These are phyloP conservation scores for Tulasnella calospora DNA, from an alignment of 768 basidiomycete genomes.

Conservation along the genomic window DNA sequence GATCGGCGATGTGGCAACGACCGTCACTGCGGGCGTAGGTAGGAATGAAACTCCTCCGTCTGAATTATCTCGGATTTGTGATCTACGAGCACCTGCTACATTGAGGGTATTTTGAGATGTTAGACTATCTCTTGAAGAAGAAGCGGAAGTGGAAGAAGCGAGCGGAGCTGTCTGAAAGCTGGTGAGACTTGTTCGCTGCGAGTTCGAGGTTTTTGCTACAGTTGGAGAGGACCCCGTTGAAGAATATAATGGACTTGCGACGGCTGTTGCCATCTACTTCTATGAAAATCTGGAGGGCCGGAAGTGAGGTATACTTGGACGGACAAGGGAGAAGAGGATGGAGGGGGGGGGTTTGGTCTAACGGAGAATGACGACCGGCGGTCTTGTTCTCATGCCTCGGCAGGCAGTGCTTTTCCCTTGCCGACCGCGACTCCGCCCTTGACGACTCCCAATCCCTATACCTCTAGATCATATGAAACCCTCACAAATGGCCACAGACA, in stretches of 20 bases:
- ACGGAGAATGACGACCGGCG: slow-evolving; percentile 8
- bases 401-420: not conserved
- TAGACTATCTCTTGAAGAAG: slow-evolving; percentile 19
- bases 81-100: slow-evolving; percentile 2
- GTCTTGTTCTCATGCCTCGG: slow-evolving; percentile 14
- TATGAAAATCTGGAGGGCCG: not conserved
- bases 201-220: slow-evolving; percentile 1
- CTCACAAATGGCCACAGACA: not conserved
- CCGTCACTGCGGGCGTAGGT: slow-evolving; percentile 8
- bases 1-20: slow-evolving; percentile 4
- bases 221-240: not conserved
- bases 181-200: slow-evolving; percentile 19
- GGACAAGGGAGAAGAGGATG: not conserved
- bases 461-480: not conserved
- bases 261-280: not conserved
- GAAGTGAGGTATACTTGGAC: not conserved
- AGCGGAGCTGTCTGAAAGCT: slow-evolving; percentile 24
- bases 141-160: slow-evolving; percentile 11
- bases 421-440: not conserved
- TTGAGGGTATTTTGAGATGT: slow-evolving; percentile 19
- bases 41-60: not conserved
- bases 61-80: not conserved
- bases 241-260: not conserved
- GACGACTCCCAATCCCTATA: not conserved
- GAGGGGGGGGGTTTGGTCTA: slow-evolving; percentile 14